Percentiles rank a stretch among this genome's conserved stretches.
phyloP scores from a whole-genome alignment of 306 rosid genomes.

The Ormosia semicastrata region DNA sequence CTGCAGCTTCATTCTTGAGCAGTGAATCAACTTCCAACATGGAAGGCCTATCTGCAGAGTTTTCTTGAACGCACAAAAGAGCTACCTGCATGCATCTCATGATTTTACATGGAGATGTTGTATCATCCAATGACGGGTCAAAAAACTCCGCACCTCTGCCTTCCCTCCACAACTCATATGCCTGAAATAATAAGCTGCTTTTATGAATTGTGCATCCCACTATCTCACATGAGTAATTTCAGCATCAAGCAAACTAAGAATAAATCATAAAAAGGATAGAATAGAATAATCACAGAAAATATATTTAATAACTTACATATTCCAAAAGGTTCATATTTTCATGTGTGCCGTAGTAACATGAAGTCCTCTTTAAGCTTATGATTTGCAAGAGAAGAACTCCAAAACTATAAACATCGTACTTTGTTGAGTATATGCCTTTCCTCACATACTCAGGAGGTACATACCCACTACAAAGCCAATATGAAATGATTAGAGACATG shows the following conservation, averaged over 20 bases:
- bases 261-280: not conserved
- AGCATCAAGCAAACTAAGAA: not conserved
- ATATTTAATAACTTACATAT: slow-evolving; percentile 38
- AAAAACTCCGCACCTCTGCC: slow-evolving; percentile 48
- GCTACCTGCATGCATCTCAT: slow-evolving; percentile 67
- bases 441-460: slow-evolving; percentile 63
- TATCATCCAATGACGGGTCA: slow-evolving; percentile 53
- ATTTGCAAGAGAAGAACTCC: slow-evolving; percentile 64
- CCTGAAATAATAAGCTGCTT: slow-evolving; percentile 26
- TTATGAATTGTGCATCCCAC: not conserved
- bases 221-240: not conserved
- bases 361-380: slow-evolving; percentile 55
- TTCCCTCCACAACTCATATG: slow-evolving; percentile 55
- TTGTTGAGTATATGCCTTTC: slow-evolving; percentile 59
- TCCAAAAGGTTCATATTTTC: slow-evolving; percentile 54
- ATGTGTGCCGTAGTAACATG: slow-evolving; percentile 41
- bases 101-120: slow-evolving; percentile 41
- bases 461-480: slow-evolving; percentile 47
- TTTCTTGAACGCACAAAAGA: slow-evolving; percentile 62
- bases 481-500: slow-evolving; percentile 8
- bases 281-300: not conserved
- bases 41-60: slow-evolving; percentile 56
- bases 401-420: slow-evolving; percentile 45
- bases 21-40: slow-evolving; percentile 61
- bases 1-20: slow-evolving; percentile 45